A percentile compares a stretch with the other conserved stretches of the same genome.
These are phyloP conservation scores for Pelagophyceae sp. DNA, from an alignment of 352 stramenopile species.

Conservation along the genomic window DNA sequence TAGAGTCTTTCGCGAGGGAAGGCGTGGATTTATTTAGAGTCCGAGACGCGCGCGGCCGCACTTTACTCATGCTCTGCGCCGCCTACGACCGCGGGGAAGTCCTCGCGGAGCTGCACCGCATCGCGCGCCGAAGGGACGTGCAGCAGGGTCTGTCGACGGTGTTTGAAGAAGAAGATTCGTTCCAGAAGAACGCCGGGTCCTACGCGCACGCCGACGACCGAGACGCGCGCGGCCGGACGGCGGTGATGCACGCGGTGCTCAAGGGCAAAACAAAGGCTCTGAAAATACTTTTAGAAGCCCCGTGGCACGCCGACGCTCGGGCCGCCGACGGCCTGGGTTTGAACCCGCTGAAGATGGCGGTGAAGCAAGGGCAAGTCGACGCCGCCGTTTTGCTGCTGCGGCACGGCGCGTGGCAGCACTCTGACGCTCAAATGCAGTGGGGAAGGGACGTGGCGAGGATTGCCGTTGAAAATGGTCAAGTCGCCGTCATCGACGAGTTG, in stretches of 20 bases:
- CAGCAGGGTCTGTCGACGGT: neutral
- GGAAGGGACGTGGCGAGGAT: neutral
- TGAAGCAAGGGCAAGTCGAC: neutral
- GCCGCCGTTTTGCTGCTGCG: neutral
- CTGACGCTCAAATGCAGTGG: neutral
- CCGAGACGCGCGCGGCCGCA: neutral
- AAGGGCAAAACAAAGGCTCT: neutral
- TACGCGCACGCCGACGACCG: neutral
- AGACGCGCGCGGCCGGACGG: slow-evolving; percentile 1
- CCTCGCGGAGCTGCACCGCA: neutral
- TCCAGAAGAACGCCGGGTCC: too few species aligned
- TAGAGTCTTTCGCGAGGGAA: neutral
- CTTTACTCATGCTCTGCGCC: neutral
- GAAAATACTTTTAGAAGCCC: neutral
- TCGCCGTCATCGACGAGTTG: neutral
- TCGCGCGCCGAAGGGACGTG: neutral
- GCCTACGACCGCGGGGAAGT: neutral
- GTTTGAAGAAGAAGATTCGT: too few species aligned
- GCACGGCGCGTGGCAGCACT: neutral
- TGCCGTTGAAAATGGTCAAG: neutral
- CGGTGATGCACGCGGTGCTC: neutral
- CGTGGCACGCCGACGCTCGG: neutral
- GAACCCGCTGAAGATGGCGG: neutral
- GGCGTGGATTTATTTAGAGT: neutral
- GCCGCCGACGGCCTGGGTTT: neutral